Base-by-base conservation (phyloP, 2,329 filamentous ascomycete species). In the Truncatella angustata region DNA sequence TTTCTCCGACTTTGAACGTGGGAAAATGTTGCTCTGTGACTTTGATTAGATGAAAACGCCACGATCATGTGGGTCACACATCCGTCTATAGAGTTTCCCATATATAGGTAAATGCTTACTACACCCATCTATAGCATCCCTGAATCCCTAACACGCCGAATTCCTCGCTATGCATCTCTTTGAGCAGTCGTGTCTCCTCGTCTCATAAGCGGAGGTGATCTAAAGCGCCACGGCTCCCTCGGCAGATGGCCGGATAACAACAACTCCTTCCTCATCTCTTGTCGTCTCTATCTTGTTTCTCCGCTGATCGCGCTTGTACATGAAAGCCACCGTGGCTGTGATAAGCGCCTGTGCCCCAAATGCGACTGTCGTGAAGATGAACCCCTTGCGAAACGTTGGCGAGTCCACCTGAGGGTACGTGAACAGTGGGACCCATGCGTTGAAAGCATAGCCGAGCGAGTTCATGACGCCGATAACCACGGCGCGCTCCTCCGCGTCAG, bases 381-480 rank as follows among this genome's bases (percentile, higher is more conserved):
- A 66, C 1, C 66, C 65, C 30, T 56, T 62, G 12, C 55, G 55
- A 24, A 65, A 68, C 9, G 36, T 57, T 7, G 64, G 66, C n/a
- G 64, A 55, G 48, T 68, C 57, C 3, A 66, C 57, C 6, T 64
- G 65, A 3, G 64, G 64, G 47, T 63, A 64, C 1, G 64, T 61
- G 11, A 68, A 49, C 1, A 70, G 53, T 0, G 66, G 66, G 2
- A 72, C 66, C 64, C 67, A 72, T 4, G 65, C 65, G 51, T 67
- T 67, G 51, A 71, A 71, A 0, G 68, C 69, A 47, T 67, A 72
- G 7, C 64, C 63, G 44, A 73, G 60, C 0, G 67, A 63, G 20
- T 71, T 68, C 69, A 75, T 74, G 5, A 71, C 69, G 2, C 70
- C 69, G 14, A 74, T 68, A 4, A 73, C 70, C 6, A 74, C 60